Percentiles rank a stretch among this genome's conserved stretches.
Conservation (phyloP, 2,329 filamentous ascomycete species). For the Didymella exigua region DNA sequence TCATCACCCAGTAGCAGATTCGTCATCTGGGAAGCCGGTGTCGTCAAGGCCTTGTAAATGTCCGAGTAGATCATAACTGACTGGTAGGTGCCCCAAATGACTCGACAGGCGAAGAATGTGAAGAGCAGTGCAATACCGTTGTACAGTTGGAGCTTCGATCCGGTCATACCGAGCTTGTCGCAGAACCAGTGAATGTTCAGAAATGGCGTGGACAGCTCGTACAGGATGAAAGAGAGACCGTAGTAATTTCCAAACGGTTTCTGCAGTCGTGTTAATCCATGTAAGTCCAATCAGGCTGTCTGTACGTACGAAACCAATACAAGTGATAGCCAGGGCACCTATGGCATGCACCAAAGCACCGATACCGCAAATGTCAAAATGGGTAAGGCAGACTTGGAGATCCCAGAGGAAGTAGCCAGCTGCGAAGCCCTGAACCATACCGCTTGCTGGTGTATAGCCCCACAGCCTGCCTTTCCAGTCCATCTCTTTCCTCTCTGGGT, state of each 20-base stretch:
- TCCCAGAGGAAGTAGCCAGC: conserved; percentile 87
- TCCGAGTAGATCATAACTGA: conserved; percentile 69
- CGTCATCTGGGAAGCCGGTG: conserved; percentile 21
- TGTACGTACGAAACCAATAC: conserved; percentile 74
- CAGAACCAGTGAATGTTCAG: conserved; percentile 91
- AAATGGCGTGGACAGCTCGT: conserved; percentile 83
- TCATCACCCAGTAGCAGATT: conserved; percentile 35
- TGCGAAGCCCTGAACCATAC: conserved; percentile 76
- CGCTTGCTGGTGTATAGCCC: conserved; percentile 76
- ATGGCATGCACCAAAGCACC: conserved; percentile 77
- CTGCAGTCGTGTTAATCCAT: conserved; percentile 52
- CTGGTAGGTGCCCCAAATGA: conserved; percentile 78
- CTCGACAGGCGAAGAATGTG: conserved; percentile 76
- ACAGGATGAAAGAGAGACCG: conserved; percentile 78
- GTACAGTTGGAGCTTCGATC: conserved; percentile 73
- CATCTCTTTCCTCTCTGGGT: conserved; percentile 70
- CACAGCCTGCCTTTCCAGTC: conserved; percentile 72
- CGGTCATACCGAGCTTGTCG: conserved; percentile 81
- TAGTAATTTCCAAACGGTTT: conserved; percentile 86
- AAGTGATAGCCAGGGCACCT: conserved; percentile 74
- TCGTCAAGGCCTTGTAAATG: conserved; percentile 59
- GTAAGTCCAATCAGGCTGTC: too few species aligned
- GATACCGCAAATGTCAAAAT: conserved; percentile 73
- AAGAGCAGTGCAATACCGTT: conserved; percentile 74
- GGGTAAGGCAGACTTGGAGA: conserved; percentile 68